Evolutionary conservation across 129 eudicot species (phyloP).

Genomic region (Flaveria brownii): DNA sequence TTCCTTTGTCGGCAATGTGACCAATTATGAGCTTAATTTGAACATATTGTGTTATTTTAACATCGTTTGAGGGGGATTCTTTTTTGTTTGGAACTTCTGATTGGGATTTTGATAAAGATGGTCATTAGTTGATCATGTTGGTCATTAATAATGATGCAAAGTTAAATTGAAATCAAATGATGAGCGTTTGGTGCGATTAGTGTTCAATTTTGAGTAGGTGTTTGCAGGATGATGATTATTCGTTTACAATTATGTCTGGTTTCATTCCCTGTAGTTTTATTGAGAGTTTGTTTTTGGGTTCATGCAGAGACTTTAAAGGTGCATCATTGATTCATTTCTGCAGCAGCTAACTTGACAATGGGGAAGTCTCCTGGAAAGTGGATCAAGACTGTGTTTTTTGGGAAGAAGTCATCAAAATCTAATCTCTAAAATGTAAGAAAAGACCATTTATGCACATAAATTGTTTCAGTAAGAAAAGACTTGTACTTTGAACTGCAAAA

Average conservation of each 20-base stretch:
- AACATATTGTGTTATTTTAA: background rate
- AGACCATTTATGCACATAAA: background rate
- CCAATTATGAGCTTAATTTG: background rate
- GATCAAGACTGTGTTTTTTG: conserved; percentile 84
- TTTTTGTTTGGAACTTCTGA: background rate
- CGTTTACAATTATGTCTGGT: background rate
- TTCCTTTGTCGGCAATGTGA: too few species aligned
- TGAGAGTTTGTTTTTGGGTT: conserved; percentile 16
- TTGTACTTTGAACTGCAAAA: background rate
- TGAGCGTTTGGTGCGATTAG: conserved; percentile 1
- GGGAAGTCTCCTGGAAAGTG: conserved; percentile 94
- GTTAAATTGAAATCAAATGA: background rate
- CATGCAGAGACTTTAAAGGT: conserved; percentile 30
- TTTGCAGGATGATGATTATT: background rate
- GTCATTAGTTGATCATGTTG: conserved; percentile 2
- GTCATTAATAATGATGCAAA: background rate
- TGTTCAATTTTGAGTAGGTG: background rate
- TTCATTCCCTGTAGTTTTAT: conserved; percentile 17
- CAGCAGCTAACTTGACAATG: conserved; percentile 35
- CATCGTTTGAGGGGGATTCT: background rate
- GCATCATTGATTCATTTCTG: conserved; percentile 7
- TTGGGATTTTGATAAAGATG: background rate
- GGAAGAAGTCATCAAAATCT: conserved; percentile 78
- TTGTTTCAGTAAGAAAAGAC: background rate
- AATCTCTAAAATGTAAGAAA: conserved; percentile 61